Evolutionary conservation across 495 filamentous ascomycete species (phyloP).

Genomic region (Rusavskia elegans): DNA sequence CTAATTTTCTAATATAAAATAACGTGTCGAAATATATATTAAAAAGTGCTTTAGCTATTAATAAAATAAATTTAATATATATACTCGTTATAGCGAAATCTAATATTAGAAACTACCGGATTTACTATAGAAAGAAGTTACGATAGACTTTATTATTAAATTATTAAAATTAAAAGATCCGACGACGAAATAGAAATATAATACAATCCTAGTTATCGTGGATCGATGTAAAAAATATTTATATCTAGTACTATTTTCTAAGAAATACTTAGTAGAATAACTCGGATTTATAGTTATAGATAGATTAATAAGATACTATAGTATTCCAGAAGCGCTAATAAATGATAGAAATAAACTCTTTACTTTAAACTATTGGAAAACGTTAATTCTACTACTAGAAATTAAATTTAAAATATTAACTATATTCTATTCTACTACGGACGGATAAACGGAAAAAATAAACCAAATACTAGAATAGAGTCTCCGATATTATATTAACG

Average conservation of each 20-base stretch:
- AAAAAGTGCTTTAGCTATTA: conserved; percentile 16
- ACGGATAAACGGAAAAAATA: not conserved
- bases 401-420: no score
- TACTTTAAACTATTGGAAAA: no score
- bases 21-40: conserved; percentile 15
- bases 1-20: conserved; percentile 11
- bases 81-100: not conserved
- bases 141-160: conserved; percentile 4
- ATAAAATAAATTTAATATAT: not conserved
- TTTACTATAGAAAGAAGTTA: not conserved
- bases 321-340: no score
- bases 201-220: not conserved
- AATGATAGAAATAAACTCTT: no score
- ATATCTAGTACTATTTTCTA: not conserved
- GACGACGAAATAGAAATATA: not conserved
- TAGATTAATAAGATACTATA: no score
- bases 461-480: not conserved
- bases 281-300: not conserved
- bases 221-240: not conserved
- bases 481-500: no score
- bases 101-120: not conserved
- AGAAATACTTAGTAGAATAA: not conserved
- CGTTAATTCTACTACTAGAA: not conserved
- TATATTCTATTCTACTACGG: not conserved
- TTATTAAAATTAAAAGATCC: conserved; percentile 1